Conservation (phyloP, 202 grass and related monocot species). For the Thinopyrum obtusiflorum region DNA sequence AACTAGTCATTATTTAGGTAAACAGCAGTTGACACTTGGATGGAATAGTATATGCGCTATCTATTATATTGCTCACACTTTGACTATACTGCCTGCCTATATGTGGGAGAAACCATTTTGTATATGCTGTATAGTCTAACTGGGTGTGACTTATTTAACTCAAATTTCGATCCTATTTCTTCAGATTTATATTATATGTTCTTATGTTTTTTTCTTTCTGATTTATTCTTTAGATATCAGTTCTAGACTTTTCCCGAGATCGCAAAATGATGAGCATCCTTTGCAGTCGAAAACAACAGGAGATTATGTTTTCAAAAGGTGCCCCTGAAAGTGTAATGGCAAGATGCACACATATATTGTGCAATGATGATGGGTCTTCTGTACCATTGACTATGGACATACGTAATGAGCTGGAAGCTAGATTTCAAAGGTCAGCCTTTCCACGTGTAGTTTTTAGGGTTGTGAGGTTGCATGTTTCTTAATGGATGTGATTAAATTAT, state of each 20-base stretch:
- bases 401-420: conserved; percentile 80
- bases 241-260: conserved; percentile 92
- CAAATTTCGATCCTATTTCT: conserved; percentile 6
- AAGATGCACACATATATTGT: conserved; percentile 91
- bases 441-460: conserved; percentile 20
- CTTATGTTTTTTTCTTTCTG: conserved; percentile 40
- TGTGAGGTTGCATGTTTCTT: conserved; percentile 18
- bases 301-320: conserved; percentile 99
- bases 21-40: background rate
- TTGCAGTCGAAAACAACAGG: conserved; percentile 88
- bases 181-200: conserved; percentile 21
- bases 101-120: background rate
- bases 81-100: background rate
- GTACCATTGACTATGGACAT: conserved; percentile 81
- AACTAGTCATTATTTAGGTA: conserved; percentile 7
- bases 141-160: background rate
- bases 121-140: background rate
- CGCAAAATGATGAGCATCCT: conserved; percentile 99
- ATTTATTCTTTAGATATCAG: conserved; percentile 67
- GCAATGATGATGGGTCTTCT: conserved; percentile 93
- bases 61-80: background rate
- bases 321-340: conserved; percentile 91
- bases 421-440: conserved; percentile 75
- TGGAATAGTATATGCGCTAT: background rate
- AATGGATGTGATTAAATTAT: background rate